Percentiles rank a stretch among this genome's conserved stretches.
These are phyloP conservation scores for Nectriaceae sp. DNA, from an alignment of 2,329 filamentous ascomycete species.

Conservation along the genomic window DNA sequence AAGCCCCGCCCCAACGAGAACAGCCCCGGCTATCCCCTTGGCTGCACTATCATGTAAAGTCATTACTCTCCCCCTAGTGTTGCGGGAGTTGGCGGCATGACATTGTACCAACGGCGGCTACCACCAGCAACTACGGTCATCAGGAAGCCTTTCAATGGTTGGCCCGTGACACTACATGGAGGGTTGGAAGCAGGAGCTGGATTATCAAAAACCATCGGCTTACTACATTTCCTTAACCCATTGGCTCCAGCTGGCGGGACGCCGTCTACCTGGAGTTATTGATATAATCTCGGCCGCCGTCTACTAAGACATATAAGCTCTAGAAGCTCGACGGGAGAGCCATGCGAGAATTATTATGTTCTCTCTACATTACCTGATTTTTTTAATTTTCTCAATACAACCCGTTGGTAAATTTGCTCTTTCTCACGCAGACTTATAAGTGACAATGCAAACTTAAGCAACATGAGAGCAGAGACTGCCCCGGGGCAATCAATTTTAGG, in stretches of 20 bases:
- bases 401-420: conserved; percentile 10
- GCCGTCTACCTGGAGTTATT: conserved; percentile 21
- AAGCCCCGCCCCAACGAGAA: conserved; percentile 25
- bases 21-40: conserved; percentile 27
- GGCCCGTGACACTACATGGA: neutral
- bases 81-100: neutral
- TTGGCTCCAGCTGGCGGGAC: conserved; percentile 22
- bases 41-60: conserved; percentile 39
- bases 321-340: neutral
- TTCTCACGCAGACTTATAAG: no score
- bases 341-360: neutral
- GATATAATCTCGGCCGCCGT: conserved; percentile 6
- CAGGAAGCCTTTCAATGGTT: neutral
- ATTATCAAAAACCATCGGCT: neutral
- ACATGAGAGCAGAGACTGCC: no score
- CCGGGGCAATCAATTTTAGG: no score
- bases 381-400: conserved; percentile 25
- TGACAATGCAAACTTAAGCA: no score
- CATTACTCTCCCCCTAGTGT: neutral
- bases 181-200: neutral
- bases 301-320: neutral
- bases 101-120: neutral
- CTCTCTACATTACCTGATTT: neutral
- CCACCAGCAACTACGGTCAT: neutral
- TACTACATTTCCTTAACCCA: conserved; percentile 7